Conservation (phyloP, 805 yeast species). For the Candida lessepsii region DNA sequence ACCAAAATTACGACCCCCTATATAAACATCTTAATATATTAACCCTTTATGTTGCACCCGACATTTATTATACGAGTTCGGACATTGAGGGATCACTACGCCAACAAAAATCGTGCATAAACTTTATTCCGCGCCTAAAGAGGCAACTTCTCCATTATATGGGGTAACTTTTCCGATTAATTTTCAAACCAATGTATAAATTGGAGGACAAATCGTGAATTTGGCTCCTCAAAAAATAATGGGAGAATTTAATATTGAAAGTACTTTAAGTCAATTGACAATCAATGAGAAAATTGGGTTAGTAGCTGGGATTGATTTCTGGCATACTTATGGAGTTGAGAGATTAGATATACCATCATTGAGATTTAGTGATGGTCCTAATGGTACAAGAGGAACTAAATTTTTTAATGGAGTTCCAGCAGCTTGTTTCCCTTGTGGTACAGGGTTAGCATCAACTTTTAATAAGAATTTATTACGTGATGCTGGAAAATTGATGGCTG, state of each 20-base stretch:
- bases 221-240: conserved; percentile 5
- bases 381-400: conserved; percentile 61
- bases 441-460: conserved; percentile 58
- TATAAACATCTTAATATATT: too few species aligned
- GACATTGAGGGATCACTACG: too few species aligned
- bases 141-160: conserved; percentile 9
- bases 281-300: conserved; percentile 33
- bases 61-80: too few species aligned
- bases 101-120: too few species aligned
- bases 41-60: too few species aligned
- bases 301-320: conserved; percentile 42
- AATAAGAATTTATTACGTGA: conserved; percentile 46
- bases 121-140: conserved; percentile 4
- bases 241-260: conserved; percentile 25
- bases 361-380: conserved; percentile 58
- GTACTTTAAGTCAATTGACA: conserved; percentile 23
- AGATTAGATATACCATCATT: conserved; percentile 46
- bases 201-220: background rate
- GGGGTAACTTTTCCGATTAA: conserved; percentile 7
- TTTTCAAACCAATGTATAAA: conserved; percentile 4
- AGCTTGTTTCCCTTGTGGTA: conserved; percentile 62
- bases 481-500: conserved; percentile 54
- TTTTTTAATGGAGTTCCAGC: conserved; percentile 53
- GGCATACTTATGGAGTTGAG: conserved; percentile 48
- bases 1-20: too few species aligned